These are phyloP conservation scores for Cylindricascospora bacillispora DNA, from an alignment of 1,139 yeast species.

Conservation along the genomic window DNA sequence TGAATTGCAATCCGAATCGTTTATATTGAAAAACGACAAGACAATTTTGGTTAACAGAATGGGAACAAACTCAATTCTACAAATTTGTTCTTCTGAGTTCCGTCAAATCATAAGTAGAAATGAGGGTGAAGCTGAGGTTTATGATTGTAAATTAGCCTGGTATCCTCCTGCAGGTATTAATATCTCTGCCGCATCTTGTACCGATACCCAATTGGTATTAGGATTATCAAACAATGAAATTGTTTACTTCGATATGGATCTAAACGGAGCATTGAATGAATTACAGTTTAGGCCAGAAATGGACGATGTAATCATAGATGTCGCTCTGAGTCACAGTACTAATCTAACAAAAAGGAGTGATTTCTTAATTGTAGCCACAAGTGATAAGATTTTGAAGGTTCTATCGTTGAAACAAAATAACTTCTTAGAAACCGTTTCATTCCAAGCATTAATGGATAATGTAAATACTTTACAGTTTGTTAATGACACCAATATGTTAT, in stretches of 20 bases:
- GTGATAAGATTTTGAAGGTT: constrained; percentile 60
- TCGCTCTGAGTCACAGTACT: constrained; percentile 37
- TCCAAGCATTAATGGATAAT: constrained; percentile 57
- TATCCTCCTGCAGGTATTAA: constrained; percentile 69
- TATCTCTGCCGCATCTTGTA: constrained; percentile 47
- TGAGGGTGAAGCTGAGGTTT: constrained; percentile 7
- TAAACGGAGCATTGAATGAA: constrained; percentile 50
- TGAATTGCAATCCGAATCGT: constrained; percentile 45
- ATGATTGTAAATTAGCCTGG: constrained; percentile 46
- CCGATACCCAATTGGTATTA: constrained; percentile 54
- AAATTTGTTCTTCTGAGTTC: constrained; percentile 63
- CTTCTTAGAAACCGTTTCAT: constrained; percentile 47
- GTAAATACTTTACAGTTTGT: constrained; percentile 36
- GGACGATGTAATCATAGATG: constrained; percentile 37
- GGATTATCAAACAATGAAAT: constrained; percentile 64
- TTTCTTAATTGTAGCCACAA: constrained; percentile 57
- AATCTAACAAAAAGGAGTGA: constrained; percentile 33
- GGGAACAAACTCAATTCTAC: constrained; percentile 53
- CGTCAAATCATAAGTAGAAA: constrained; percentile 39
- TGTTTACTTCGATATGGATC: constrained; percentile 74
- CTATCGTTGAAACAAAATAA: constrained; percentile 47
- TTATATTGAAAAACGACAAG: constrained; percentile 38
- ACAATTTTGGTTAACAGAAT: constrained; percentile 65
- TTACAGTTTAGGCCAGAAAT: constrained; percentile 52
- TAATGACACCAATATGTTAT: constrained; percentile 13